Base-by-base conservation (phyloP, 768 basidiomycete species). In the Auriscalpium orientale region DNA sequence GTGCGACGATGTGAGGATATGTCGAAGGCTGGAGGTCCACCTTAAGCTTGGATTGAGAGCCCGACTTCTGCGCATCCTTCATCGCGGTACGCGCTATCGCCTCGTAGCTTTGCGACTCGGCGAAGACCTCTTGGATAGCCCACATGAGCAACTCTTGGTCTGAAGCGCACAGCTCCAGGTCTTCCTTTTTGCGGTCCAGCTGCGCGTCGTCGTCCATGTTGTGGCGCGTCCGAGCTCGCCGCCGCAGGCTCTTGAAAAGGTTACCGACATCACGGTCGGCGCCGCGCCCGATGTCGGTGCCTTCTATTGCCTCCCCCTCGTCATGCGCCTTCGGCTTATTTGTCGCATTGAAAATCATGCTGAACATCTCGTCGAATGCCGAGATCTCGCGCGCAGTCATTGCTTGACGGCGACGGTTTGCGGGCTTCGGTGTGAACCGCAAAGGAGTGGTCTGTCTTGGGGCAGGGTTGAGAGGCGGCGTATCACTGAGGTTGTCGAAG, bases 1-100 rank as follows among this genome's bases (percentile, higher is more conserved):
- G 76, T 6, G 88, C 84, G 55, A 97, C 76, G 36, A 93, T 72
- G 59, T 84, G 78, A 0, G 91, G 83, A 65, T 95, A 95, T 18
- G 81, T 76, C 0, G 80, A 76, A 9, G 83, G 79, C 57, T 85
- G 85, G 8, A 83, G 71, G 49, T 73, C 68, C 1, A 73, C 75
- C 44, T 70, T 53, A 7, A 22, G 47, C 40, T 53, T 43, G 18
- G 46, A 52, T 18, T 47, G 55, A 10, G 59, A 59, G 11, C 68
- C 62, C 1, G 70, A 57, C 37, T 65, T 51, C 34, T 46, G 59
- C 66, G 48, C 66, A 21, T 45, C 3, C 63, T 44, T 49, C 38
- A 75, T 68, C 9, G 75, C 74, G 38, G 68, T 64, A 38, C 70
- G 72, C 1, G 78, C 78, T 15, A 73, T 77, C 37, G 72, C 74